phyloP scores from a whole-genome alignment of 352 stramenopile species.

The Phytopythium montanum region DNA sequence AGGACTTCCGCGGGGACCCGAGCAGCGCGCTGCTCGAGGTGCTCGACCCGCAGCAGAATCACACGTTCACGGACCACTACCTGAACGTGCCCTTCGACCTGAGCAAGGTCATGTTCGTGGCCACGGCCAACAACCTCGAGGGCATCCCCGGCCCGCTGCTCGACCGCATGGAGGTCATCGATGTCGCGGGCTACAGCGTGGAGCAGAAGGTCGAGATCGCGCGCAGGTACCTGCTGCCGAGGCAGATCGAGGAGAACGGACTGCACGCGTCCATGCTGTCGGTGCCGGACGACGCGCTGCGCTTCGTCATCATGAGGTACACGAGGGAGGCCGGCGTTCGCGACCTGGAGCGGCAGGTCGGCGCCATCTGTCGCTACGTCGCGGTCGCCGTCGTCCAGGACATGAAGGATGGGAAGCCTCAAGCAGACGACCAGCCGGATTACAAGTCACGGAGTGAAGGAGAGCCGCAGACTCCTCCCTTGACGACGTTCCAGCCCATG shows the following conservation, averaged over 20 bases:
- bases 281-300: constrained; percentile 57
- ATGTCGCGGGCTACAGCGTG: constrained; percentile 77
- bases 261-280: constrained; percentile 40
- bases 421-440: constrained; percentile 9
- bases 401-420: constrained; percentile 20
- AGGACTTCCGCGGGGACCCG: constrained; percentile 65
- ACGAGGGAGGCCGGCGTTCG: constrained; percentile 87
- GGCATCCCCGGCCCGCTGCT: constrained; percentile 74
- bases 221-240: constrained; percentile 68
- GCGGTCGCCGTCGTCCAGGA: constrained; percentile 67
- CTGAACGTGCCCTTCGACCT: constrained; percentile 86
- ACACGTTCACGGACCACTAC: constrained; percentile 87
- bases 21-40: constrained; percentile 78
- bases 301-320: constrained; percentile 75
- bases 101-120: constrained; percentile 81
- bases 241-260: constrained; percentile 74
- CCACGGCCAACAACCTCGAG: constrained; percentile 81
- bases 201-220: constrained; percentile 85
- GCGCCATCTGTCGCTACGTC: constrained; percentile 67
- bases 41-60: constrained; percentile 84
- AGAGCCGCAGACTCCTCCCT: no score
- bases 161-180: constrained; percentile 84
- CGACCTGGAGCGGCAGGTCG: constrained; percentile 78
- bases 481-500: constrained; percentile 30
- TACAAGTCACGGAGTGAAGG: constrained; percentile 6